Evolutionary conservation across 148 eudicot genomes (phyloP), one percentile per base, ranked within the genome.

Genomic region (Spergularia marina): DNA sequence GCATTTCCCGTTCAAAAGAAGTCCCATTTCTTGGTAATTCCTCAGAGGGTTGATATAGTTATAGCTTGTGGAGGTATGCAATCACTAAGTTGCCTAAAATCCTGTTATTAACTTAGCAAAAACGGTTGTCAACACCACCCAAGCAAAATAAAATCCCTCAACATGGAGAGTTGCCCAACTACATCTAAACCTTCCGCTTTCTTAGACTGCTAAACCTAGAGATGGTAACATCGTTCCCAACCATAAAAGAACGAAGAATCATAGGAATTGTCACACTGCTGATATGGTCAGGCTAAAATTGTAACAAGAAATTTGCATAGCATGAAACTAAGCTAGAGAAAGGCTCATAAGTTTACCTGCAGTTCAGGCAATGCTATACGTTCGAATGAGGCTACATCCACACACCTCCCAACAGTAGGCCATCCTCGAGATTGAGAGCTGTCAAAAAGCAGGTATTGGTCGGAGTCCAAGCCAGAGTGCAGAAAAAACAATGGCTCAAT

Each of bases 331-430:
- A 56, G 0, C 54, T 10, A 14, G 15, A 4, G 47, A 36, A 60
- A 34, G 58, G 41, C 23, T 66, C 65, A 71, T 25, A 39, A 68
- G 72, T 55, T 54, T 76, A 94, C 98, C 98, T 91, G 91, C 79
- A 94, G 82, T 83, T 87, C 93, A 20, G 98, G 93, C 88, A 94
- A 79, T 34, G 90, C 93, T 65, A 94, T 74, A 25, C 89, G 85
- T 82, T 94, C 98, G 74, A 94, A 94, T 25, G 98, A 88, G 74
- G 95, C 82, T 56, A 94, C 79, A 74, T 94, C 97, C 72, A 94
- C 97, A 70, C 88, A 94, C 65, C 91, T 85, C 44, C 98, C 98
- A 68, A 94, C 98, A 73, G 81, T 80, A 53, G 98, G 98, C 98
- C 98, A 94, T 77, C 83, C 83, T 5, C 58, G 18, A 41, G 95